These are phyloP conservation scores for Botrytis elliptica DNA, from an alignment of 2,329 filamentous ascomycete genomes.

Conservation along the genomic window DNA sequence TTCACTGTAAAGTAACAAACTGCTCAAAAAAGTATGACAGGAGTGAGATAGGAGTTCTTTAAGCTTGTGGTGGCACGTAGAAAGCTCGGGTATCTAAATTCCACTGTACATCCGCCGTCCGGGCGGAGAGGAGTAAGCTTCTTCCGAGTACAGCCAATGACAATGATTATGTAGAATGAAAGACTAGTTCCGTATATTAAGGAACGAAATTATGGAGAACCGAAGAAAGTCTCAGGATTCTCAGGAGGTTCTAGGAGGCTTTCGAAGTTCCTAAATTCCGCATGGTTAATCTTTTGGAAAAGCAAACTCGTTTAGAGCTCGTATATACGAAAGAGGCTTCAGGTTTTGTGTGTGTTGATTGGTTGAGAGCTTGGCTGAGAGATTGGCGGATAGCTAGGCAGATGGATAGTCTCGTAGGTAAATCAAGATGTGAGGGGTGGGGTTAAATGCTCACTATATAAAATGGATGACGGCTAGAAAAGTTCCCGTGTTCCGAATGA, in stretches of 20 bases:
- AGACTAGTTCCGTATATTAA: background rate
- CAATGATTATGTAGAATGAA: background rate
- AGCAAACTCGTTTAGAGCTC: background rate
- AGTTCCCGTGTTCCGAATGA: slow-evolving; percentile 6
- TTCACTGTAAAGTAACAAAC: background rate
- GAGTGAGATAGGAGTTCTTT: background rate
- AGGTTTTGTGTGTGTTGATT: background rate
- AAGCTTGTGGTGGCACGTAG: background rate
- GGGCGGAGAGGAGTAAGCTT: background rate
- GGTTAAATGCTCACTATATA: fast-evolving
- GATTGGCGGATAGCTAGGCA: background rate
- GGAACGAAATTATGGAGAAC: background rate
- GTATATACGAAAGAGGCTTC: background rate
- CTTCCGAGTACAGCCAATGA: slow-evolving; percentile 5
- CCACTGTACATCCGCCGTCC: background rate
- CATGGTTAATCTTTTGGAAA: background rate
- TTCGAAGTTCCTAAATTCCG: background rate
- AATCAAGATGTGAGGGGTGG: background rate
- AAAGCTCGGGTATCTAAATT: background rate
- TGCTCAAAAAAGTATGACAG: background rate
- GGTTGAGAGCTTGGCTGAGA: background rate
- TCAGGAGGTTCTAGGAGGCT: background rate
- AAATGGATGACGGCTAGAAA: background rate
- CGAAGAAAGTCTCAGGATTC: background rate
- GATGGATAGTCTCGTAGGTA: background rate